Conservation (phyloP, 1,284 basidiomycete genomes). For the Cerrena zonata region DNA sequence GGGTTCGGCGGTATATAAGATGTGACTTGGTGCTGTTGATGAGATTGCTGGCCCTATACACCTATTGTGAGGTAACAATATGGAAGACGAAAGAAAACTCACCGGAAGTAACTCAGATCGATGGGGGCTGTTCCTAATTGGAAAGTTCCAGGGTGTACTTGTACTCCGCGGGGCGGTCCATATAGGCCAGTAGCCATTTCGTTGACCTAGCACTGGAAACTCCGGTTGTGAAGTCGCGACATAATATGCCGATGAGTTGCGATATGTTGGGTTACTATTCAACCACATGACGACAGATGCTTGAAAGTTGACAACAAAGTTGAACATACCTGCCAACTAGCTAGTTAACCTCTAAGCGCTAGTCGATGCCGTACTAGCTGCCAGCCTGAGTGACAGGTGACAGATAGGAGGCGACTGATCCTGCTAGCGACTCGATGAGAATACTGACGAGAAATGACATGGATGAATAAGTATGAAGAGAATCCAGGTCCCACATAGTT, state of each 20-base stretch:
- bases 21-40: neutral
- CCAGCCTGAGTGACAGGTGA: conserved; percentile 24
- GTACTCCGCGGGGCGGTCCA: conserved; percentile 50
- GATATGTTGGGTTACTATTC: conserved; percentile 45
- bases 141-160: conserved; percentile 62
- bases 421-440: too few species aligned
- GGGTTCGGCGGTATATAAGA: neutral
- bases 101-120: neutral
- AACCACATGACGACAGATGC: too few species aligned
- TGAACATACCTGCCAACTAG: conserved; percentile 74
- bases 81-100: neutral
- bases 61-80: neutral
- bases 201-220: conserved; percentile 33
- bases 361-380: conserved; percentile 44
- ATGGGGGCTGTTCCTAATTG: conserved; percentile 26
- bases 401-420: conserved; percentile 27
- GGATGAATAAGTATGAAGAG: too few species aligned
- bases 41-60: neutral
- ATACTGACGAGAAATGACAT: too few species aligned
- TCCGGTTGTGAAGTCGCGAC: conserved; percentile 44
- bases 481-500: conserved; percentile 32
- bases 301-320: too few species aligned
- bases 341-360: conserved; percentile 48
- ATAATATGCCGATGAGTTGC: conserved; percentile 61
- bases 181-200: conserved; percentile 42